A percentile compares a stretch with the other conserved stretches of the same genome.
Conservation (phyloP, 1,284 basidiomycete genomes). For the Volvariella surrecta region DNA sequence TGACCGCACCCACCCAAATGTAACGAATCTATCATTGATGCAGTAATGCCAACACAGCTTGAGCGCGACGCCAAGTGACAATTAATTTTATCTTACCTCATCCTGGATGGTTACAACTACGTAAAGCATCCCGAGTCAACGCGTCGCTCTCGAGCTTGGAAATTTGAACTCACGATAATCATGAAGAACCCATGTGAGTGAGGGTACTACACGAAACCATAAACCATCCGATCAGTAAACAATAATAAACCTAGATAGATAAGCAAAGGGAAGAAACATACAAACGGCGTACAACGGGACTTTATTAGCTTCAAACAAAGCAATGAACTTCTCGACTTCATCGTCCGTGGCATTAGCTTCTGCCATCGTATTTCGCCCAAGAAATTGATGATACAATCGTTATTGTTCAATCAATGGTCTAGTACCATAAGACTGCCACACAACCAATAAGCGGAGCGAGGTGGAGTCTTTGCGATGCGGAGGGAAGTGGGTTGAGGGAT, state of each 20-base stretch:
- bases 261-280: constrained; percentile 7
- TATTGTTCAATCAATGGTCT: too few species aligned
- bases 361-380: too few species aligned
- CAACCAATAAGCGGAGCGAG: too few species aligned
- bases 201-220: constrained; percentile 18
- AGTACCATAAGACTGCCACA: too few species aligned
- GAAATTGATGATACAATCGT: too few species aligned
- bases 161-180: constrained; percentile 21
- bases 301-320: constrained; percentile 9
- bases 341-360: neutral
- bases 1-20: constrained; percentile 23
- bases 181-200: constrained; percentile 24
- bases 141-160: neutral
- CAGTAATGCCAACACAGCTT: too few species aligned
- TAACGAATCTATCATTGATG: constrained; percentile 21
- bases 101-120: constrained; percentile 22
- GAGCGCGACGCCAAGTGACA: too few species aligned
- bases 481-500: too few species aligned
- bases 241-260: neutral
- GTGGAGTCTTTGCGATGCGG: too few species aligned
- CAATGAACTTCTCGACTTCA: constrained; percentile 4
- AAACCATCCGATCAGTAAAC: too few species aligned
- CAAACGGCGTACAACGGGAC: constrained; percentile 14
- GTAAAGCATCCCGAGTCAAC: too few species aligned
- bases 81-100: constrained; percentile 15